Percentiles rank a stretch among this genome's conserved stretches.
phyloP scores from a whole-genome alignment of 176 grass and related monocot species.

The Aegilops speltoides region DNA sequence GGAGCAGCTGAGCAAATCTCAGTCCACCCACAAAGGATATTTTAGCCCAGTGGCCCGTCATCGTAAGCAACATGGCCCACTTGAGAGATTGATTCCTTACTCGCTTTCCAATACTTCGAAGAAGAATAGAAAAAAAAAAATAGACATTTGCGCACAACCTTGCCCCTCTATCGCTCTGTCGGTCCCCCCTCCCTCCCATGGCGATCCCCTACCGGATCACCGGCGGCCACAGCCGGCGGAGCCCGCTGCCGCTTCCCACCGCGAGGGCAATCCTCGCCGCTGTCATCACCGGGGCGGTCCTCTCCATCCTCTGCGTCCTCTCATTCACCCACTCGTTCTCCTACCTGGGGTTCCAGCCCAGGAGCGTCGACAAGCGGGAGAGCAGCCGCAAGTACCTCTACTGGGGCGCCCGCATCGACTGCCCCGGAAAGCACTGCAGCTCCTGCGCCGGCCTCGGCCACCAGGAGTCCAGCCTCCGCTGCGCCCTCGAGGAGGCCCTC shows the following conservation, averaged over 20 bases:
- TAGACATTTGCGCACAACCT: constrained; percentile 20
- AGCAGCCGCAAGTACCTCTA: constrained; percentile 62
- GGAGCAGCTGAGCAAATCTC: no score
- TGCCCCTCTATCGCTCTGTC: not conserved
- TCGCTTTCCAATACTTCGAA: not conserved
- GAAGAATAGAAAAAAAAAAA: not conserved
- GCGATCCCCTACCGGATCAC: constrained; percentile 43
- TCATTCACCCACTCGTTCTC: constrained; percentile 33
- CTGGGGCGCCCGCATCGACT: constrained; percentile 80
- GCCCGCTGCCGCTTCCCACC: constrained; percentile 26
- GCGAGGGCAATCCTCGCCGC: constrained; percentile 28
- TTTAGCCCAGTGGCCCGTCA: not conserved
- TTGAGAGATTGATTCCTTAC: not conserved
- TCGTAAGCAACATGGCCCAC: not conserved
- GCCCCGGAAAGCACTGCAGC: constrained; percentile 85
- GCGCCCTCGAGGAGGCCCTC: constrained; percentile 94
- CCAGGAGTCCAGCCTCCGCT: constrained; percentile 92
- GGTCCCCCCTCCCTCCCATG: constrained; percentile 25
- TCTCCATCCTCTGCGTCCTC: constrained; percentile 40
- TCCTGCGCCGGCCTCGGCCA: constrained; percentile 83
- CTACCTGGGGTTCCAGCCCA: constrained; percentile 14
- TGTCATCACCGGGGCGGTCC: not conserved
- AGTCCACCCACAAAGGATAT: no score
- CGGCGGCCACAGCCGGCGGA: constrained; percentile 33
- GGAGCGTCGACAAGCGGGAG: constrained; percentile 39